Base-by-base conservation (phyloP, 257 asterid species). In the Coffea eugenioides region DNA sequence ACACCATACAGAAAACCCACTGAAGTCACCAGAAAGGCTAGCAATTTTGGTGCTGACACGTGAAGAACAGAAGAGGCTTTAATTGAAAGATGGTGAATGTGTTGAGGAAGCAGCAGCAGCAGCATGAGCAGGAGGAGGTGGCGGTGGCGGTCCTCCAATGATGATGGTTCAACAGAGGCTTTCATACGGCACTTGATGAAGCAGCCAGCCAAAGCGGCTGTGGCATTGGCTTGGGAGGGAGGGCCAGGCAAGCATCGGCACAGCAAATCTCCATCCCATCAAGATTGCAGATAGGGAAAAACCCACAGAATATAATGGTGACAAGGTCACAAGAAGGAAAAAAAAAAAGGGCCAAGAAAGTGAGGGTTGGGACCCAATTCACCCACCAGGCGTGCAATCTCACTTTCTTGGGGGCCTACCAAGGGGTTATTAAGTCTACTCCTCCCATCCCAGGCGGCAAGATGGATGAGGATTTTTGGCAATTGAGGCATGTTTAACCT, bases 341-440 rank as follows among this genome's bases (percentile, higher is more conserved):
- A 31, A 31, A 77, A 85, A 79, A 66, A 31, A 31, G 31, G 78
- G 75, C 25, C 73, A 25, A 76, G 46, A 84, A 84, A 82, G 82
- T 84, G 83, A 84, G 72, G 66, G 69, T 82, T 71, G 87, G 88
- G 89, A 69, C 89, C 87, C 87, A 41, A 74, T 45, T 83, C 71
- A 27, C 74, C 82, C 76, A 82, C 82, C 82, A 79, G 76, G 86
- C 79, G 87, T 86, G 88, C 89, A 75, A 71, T 45, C 69, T 1
- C 65, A 57, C 82, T 71, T 85, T 81, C 75, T 14, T 77, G 66
- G 48, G 89, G 89, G 4, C 88, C 89, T 78, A 79, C 77, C 51
- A 23, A 23, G n/a, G 31, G 69, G 54, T 74, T 74, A 54, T 79
- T 65, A 82, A 36, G 77, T 69, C 83, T 31, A 69, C 75, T 25